These are phyloP conservation scores for Phytophthora palmivora DNA, from an alignment of 352 stramenopile genomes.

Conservation along the genomic window DNA sequence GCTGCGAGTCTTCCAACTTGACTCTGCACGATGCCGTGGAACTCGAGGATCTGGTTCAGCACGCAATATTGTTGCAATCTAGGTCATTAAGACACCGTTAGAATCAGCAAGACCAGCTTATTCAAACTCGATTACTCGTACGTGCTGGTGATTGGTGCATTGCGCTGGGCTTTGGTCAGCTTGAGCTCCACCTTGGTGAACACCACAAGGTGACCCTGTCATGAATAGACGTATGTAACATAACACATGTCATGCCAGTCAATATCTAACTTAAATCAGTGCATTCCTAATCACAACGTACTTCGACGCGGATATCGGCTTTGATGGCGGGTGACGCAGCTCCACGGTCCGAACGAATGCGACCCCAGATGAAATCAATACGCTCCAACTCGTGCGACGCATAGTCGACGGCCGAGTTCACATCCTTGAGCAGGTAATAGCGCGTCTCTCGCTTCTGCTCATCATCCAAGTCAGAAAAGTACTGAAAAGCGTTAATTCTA, in stretches of 20 bases:
- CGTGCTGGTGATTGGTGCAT: slow-evolving; percentile 53
- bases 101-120: slow-evolving; percentile 3
- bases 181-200: slow-evolving; percentile 77
- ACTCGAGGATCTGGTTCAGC: slow-evolving; percentile 87
- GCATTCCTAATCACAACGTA: slow-evolving; percentile 21
- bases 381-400: slow-evolving; percentile 75
- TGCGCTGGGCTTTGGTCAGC: slow-evolving; percentile 63
- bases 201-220: slow-evolving; percentile 77
- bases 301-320: slow-evolving; percentile 76
- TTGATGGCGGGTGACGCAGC: slow-evolving; percentile 58
- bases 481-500: slow-evolving; percentile 4
- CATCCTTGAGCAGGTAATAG: slow-evolving; percentile 66
- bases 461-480: neutral
- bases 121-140: slow-evolving; percentile 34
- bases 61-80: slow-evolving; percentile 87
- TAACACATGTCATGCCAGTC: slow-evolving; percentile 11
- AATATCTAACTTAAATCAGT: slow-evolving; percentile 20
- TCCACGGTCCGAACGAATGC: slow-evolving; percentile 71
- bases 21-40: slow-evolving; percentile 71
- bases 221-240: slow-evolving; percentile 22
- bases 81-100: slow-evolving; percentile 4
- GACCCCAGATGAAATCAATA: slow-evolving; percentile 85
- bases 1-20: slow-evolving; percentile 57
- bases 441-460: slow-evolving; percentile 67
- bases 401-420: slow-evolving; percentile 53